Conservation (phyloP, 2,329 filamentous ascomycete genomes). For the Plenodomus lindquistii region DNA sequence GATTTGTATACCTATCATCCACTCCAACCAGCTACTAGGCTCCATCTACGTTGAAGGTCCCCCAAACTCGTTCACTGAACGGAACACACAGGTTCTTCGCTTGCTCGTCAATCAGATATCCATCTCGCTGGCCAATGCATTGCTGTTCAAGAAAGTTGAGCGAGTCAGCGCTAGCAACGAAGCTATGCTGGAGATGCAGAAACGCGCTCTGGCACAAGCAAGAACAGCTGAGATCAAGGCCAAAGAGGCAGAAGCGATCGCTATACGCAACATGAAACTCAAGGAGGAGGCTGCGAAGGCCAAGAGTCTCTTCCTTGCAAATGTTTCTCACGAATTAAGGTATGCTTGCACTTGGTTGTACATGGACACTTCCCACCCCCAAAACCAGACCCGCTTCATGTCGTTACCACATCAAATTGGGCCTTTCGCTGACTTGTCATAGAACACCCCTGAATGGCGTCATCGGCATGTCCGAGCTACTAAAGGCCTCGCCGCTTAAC, state of each 20-base stretch:
- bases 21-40: slow-evolving; percentile 72
- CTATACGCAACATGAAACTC: slow-evolving; percentile 76
- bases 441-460: slow-evolving; percentile 58
- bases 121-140: slow-evolving; percentile 66
- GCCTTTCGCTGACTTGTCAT: slow-evolving; percentile 3
- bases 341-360: no score
- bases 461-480: slow-evolving; percentile 63
- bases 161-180: slow-evolving; percentile 78
- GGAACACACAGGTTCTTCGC: slow-evolving; percentile 59
- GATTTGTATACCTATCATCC: slow-evolving; percentile 78
- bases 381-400: slow-evolving; percentile 1
- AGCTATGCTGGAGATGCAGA: slow-evolving; percentile 77
- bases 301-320: slow-evolving; percentile 73
- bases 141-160: slow-evolving; percentile 70
- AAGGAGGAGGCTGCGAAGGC: slow-evolving; percentile 83
- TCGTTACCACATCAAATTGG: background rate
- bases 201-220: slow-evolving; percentile 71
- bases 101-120: slow-evolving; percentile 77
- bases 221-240: slow-evolving; percentile 75
- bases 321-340: slow-evolving; percentile 60
- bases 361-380: no score
- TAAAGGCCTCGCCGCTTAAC: slow-evolving; percentile 61
- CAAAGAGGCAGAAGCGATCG: slow-evolving; percentile 74
- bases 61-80: slow-evolving; percentile 75
- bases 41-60: slow-evolving; percentile 79